A percentile compares a stretch with the other conserved stretches of the same genome.
Conservation (phyloP, 805 yeast genomes). For the Metschnikowia lochheadii region DNA sequence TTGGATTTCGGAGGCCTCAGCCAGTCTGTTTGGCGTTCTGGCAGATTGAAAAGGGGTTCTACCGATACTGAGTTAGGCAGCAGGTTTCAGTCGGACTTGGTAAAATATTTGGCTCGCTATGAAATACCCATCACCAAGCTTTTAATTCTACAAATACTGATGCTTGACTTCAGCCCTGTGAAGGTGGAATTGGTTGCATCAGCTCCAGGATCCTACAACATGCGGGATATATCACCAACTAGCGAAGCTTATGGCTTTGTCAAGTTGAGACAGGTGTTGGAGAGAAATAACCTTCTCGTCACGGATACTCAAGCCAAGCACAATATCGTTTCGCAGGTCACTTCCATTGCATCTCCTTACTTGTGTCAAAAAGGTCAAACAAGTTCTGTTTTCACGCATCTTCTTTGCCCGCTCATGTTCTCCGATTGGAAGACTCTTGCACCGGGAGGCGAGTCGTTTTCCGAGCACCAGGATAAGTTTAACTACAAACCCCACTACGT, state of each 20-base stretch:
- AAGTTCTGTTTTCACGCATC: constrained; percentile 44
- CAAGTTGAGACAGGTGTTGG: constrained; percentile 39
- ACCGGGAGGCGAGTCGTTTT: constrained; percentile 24
- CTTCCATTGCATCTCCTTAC: constrained; percentile 49
- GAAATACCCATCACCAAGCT: constrained; percentile 21
- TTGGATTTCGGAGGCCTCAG: constrained; percentile 55
- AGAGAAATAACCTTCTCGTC: constrained; percentile 29
- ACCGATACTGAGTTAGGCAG: constrained; percentile 5
- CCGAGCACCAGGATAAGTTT: constrained; percentile 20
- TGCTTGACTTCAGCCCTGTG: constrained; percentile 44
- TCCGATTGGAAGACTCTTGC: constrained; percentile 22
- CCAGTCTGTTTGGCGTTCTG: constrained; percentile 66
- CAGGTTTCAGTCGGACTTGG: constrained; percentile 44
- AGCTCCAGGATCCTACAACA: constrained; percentile 39
- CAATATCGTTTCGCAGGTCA: constrained; percentile 41
- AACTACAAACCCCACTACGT: constrained; percentile 36
- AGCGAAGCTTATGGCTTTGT: constrained; percentile 46
- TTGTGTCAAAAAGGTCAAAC: constrained; percentile 20
- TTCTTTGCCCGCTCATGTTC: constrained; percentile 44
- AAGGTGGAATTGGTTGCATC: constrained; percentile 55
- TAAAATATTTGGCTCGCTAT: constrained; percentile 45
- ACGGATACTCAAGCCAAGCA: constrained; percentile 15
- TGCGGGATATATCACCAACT: constrained; percentile 13
- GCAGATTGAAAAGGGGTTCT: constrained; percentile 25
- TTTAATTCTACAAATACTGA: constrained; percentile 26